These are phyloP conservation scores for Kodamaea sagamina DNA, from an alignment of 805 yeast species.

Conservation along the genomic window DNA sequence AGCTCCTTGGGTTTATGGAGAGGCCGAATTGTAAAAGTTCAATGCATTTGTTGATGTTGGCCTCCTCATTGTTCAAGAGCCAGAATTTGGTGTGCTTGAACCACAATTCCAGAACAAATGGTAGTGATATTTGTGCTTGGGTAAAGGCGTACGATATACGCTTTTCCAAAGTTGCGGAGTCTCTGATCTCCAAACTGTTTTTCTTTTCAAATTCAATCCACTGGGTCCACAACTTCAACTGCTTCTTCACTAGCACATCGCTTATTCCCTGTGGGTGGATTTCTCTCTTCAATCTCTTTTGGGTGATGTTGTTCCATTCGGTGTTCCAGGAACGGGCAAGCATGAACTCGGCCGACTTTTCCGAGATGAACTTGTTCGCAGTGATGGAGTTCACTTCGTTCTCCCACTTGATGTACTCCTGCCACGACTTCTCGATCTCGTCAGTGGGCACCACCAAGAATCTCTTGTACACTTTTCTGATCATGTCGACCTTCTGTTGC, in stretches of 20 bases:
- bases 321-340: slow-evolving; percentile 74
- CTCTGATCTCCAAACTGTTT: slow-evolving; percentile 65
- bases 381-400: slow-evolving; percentile 70
- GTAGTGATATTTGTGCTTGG: slow-evolving; percentile 62
- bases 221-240: slow-evolving; percentile 59
- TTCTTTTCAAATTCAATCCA: slow-evolving; percentile 82
- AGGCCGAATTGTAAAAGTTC: slow-evolving; percentile 57
- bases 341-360: slow-evolving; percentile 83
- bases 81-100: slow-evolving; percentile 54
- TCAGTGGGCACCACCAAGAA: slow-evolving; percentile 75
- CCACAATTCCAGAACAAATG: slow-evolving; percentile 77
- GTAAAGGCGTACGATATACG: slow-evolving; percentile 73
- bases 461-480: slow-evolving; percentile 70
- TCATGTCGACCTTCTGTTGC: slow-evolving; percentile 74
- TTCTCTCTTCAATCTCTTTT: slow-evolving; percentile 47
- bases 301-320: slow-evolving; percentile 65
- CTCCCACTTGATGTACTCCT: slow-evolving; percentile 79
- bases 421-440: slow-evolving; percentile 78
- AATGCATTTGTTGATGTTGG: slow-evolving; percentile 42
- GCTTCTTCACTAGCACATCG: slow-evolving; percentile 33
- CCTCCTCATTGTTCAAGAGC: slow-evolving; percentile 34
- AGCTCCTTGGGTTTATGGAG: slow-evolving; percentile 66
- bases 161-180: slow-evolving; percentile 44
- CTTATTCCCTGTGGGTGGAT: slow-evolving; percentile 28
- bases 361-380: slow-evolving; percentile 83